Conservation (phyloP, 177 flowering plant species). For the Vitis hybrid region DNA sequence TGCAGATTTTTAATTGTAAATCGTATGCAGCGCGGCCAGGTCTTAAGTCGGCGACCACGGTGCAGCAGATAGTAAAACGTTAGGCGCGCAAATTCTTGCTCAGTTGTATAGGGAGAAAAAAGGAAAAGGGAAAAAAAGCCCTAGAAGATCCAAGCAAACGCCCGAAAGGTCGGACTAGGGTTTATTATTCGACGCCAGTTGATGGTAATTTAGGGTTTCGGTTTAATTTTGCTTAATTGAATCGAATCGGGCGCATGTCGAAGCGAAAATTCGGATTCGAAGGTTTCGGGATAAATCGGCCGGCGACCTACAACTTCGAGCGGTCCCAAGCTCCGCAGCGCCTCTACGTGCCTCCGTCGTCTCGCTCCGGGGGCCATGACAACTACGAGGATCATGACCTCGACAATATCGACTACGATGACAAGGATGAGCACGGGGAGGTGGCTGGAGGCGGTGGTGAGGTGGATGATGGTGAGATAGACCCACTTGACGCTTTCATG, state of each 20-base stretch:
- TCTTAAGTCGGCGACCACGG: too few species aligned
- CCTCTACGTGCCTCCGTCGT: constrained; percentile 81
- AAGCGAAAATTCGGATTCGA: constrained; percentile 96
- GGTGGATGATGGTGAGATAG: constrained; percentile 61
- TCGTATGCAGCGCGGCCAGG: too few species aligned
- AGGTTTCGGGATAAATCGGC: constrained; percentile 89
- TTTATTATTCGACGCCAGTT: too few species aligned
- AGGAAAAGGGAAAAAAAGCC: too few species aligned
- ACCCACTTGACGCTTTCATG: constrained; percentile 98
- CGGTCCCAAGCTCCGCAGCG: constrained; percentile 75
- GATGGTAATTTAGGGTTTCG: constrained; percentile 15
- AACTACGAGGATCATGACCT: constrained; percentile 85
- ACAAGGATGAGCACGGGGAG: constrained; percentile 26
- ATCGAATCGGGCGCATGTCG: constrained; percentile 47
- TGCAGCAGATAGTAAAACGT: too few species aligned
- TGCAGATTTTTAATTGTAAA: too few species aligned
- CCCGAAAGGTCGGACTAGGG: too few species aligned
- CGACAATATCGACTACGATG: constrained; percentile 83
- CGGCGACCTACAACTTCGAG: constrained; percentile 83
- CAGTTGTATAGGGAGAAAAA: too few species aligned
- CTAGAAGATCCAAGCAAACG: too few species aligned
- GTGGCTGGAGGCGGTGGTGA: constrained; percentile 9
- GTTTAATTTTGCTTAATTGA: too few species aligned
- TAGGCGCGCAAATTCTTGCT: too few species aligned
- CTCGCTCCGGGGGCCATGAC: constrained; percentile 62